Percentiles rank a stretch among this genome's conserved stretches.
phyloP scores from a whole-genome alignment of 331 rosid species.

The Cydonia oblonga region DNA sequence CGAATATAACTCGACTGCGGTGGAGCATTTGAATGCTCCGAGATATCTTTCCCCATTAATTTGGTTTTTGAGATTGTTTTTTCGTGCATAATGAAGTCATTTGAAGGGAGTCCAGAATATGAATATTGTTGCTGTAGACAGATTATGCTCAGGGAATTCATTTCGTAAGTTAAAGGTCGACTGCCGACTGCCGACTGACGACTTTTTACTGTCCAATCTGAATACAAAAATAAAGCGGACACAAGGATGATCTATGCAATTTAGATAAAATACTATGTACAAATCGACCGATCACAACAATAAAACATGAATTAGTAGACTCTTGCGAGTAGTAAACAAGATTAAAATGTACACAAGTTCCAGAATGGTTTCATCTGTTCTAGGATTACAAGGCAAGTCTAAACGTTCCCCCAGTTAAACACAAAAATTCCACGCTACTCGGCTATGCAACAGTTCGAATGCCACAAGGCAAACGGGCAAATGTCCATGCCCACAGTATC shows the following conservation, averaged over 20 bases:
- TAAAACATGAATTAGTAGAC: no score
- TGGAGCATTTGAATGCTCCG: neutral
- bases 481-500: neutral
- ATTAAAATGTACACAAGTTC: no score
- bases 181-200: neutral
- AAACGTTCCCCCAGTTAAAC: neutral
- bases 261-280: no score
- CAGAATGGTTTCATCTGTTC: neutral
- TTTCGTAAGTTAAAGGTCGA: neutral
- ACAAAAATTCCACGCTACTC: neutral
- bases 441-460: neutral
- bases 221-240: no score
- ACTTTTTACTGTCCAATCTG: neutral
- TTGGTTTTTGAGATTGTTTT: neutral
- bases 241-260: no score
- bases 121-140: neutral
- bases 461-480: neutral
- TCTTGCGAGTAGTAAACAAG: no score
- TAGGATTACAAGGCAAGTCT: neutral
- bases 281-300: no score
- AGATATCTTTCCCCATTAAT: neutral
- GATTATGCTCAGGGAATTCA: neutral
- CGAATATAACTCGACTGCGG: neutral
- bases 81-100: neutral
- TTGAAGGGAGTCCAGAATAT: neutral